phyloP scores from a whole-genome alignment of 1,139 yeast species.

The Yamadazyma atmosphaerica region DNA sequence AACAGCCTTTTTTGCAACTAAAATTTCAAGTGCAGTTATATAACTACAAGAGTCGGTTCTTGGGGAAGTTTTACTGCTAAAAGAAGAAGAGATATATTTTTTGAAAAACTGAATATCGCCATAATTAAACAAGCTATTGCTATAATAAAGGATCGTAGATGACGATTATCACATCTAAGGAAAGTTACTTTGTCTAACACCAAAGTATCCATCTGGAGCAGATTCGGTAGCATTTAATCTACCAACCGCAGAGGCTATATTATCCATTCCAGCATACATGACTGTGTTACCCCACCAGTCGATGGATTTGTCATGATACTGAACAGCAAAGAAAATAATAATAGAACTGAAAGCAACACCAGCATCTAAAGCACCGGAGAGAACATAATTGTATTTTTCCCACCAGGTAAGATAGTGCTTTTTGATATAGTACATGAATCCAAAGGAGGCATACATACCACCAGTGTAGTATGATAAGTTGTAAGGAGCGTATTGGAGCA shows the following conservation, averaged over 20 bases:
- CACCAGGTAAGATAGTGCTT: slow-evolving; percentile 54
- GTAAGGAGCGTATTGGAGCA: slow-evolving; percentile 51
- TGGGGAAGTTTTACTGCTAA: no score
- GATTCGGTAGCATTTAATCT: slow-evolving; percentile 13
- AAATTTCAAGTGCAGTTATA: no score
- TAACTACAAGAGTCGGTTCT: no score
- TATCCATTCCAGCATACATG: slow-evolving; percentile 45
- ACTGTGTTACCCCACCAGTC: slow-evolving; percentile 63
- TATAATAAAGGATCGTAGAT: no score
- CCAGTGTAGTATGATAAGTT: slow-evolving; percentile 54
- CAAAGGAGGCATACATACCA: slow-evolving; percentile 45
- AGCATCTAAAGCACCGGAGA: slow-evolving; percentile 57
- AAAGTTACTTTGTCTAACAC: slow-evolving; percentile 16
- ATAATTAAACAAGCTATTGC: no score
- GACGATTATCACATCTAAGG: no score
- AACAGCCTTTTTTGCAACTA: no score
- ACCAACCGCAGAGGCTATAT: slow-evolving; percentile 22
- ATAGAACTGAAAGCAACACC: slow-evolving; percentile 60
- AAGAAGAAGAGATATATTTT: no score
- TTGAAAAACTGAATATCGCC: no score
- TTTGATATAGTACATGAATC: slow-evolving; percentile 54
- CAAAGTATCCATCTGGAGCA: slow-evolving; percentile 47
- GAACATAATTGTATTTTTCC: slow-evolving; percentile 63
- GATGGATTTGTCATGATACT: slow-evolving; percentile 38
- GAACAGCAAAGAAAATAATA: slow-evolving; percentile 57